Evolutionary conservation across 2,329 filamentous ascomycete species (phyloP), one percentile per base, ranked within the genome.

Genomic region (Purpureocillium takamizusanense): DNA sequence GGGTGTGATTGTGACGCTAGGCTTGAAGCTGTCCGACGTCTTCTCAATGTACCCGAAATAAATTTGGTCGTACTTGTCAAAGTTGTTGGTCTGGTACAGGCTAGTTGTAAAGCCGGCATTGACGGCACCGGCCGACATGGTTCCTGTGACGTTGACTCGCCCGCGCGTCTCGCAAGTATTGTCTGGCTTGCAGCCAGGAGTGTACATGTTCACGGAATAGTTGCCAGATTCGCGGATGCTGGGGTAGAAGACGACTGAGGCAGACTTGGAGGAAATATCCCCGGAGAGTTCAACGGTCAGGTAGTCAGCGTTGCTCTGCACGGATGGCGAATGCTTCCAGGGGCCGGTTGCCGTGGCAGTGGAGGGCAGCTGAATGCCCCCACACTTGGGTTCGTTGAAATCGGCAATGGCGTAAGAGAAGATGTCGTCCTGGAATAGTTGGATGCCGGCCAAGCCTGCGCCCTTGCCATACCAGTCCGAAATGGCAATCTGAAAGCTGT

Each of bases 41-140:
- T 81, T 80, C 54, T 97, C 87, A 38, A 98, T 78, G 47, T 79
- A 79, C 34, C 89, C 92, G 47, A 82, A 83, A 62, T 88, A 95
- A 42, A 98, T 80, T 49, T 86, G 81, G 55, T 98, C 92, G 54
- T 94, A 97, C 61, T 98, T 98, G 67, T 97, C 90, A 58, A 82
- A 94, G 56, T 94, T 76, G 63, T 98, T 98, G 14, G 89, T 95
- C 61, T 98, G 92, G 56, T 76, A 94, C 7, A 95, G 65, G 1
- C 75, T 72, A 1, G 70, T 76, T 21, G 76, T 71, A 41, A 80
- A 69, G 5, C 74, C 67, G 28, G 60, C 56, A 36, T 64, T 49
- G 50, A 60, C 54, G 40, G 62, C 52, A 54, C 69, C 52, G 48
- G 67, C 63, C 3, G 78, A 74, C 67, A 92, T 79, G 17, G 70